Base-by-base conservation (phyloP, 2,329 filamentous ascomycete species). In the Colletotrichum eleusines region DNA sequence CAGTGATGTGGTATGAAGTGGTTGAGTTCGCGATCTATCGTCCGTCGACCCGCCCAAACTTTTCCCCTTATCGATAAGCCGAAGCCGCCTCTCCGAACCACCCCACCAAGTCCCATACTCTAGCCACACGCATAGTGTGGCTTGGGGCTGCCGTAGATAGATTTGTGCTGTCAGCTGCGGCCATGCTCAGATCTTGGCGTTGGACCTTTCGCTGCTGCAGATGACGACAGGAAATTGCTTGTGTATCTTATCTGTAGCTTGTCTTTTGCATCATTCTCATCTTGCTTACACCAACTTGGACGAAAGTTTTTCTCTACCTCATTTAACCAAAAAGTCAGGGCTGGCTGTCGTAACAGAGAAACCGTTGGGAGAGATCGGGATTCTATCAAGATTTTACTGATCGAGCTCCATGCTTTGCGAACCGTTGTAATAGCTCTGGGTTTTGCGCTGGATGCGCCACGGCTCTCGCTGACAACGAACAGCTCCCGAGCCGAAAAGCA, bases 21-120 rank as follows among this genome's bases (percentile, higher is more conserved):
- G 33, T 55, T 14, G 31, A 38, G 12, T 55, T 55, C 53, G 33
- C 33, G 53, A 55, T 55, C 20, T n/a, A 20, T 38, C 53, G n/a
- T 38, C 35, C 23, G 31, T 31, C 53, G 20, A 14, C 53, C 31
- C 31, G 31, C 53, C 53, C 33, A 38, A 55, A 55, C 33, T 38
- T 55, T 55, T 55, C 38, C 38, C 11, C 33, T 55, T 55, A 55
- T 55, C 53, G 53, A 55, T 55, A 55, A 55, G n/a, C 0, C 3
- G 53, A 31, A 23, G 12, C 20, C 31, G 31, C 28, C 51, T 33
- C 31, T 38, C 11, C 18, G 6, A 33, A 20, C 6, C 31, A n/a
- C 31, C 50, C 51, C 51, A 54, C 51, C 51, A 23, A 26, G 14
- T 5, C 28, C 5, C 31, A 33, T 6, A 23, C 9, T 33, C 20